phyloP scores from a whole-genome alignment of 208 protist genomes.

The Zelonia costaricensis region DNA sequence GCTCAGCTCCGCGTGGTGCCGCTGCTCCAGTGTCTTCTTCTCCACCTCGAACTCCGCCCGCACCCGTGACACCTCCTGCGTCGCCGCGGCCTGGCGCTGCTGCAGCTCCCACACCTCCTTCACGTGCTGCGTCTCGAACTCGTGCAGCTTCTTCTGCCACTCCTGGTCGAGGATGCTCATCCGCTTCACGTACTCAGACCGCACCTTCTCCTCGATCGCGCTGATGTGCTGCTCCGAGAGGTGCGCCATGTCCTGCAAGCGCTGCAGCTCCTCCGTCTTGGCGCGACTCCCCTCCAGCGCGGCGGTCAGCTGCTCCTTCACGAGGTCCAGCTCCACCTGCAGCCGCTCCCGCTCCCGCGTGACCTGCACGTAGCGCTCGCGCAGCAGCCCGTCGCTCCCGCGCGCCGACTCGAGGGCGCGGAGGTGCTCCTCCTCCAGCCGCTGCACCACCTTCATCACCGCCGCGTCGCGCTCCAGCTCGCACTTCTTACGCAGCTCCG shows the following conservation, averaged over 20 bases:
- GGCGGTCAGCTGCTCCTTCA: slow-evolving; percentile 56
- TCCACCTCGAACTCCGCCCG: slow-evolving; percentile 50
- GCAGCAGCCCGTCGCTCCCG: slow-evolving; percentile 59
- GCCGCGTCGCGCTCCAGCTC: slow-evolving; percentile 80
- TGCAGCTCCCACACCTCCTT: slow-evolving; percentile 55
- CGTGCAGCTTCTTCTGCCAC: slow-evolving; percentile 68
- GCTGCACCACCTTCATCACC: slow-evolving; percentile 63
- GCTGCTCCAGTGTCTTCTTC: slow-evolving; percentile 66
- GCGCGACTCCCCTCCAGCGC: slow-evolving; percentile 37
- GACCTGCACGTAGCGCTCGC: slow-evolving; percentile 61
- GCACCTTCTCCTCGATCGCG: slow-evolving; percentile 57
- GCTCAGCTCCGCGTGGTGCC: slow-evolving; percentile 71
- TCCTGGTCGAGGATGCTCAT: slow-evolving; percentile 63
- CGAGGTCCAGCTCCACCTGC: slow-evolving; percentile 67
- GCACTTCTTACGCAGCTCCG: slow-evolving; percentile 52
- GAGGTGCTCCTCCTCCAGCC: slow-evolving; percentile 68
- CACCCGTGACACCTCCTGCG: slow-evolving; percentile 37
- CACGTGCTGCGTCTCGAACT: slow-evolving; percentile 62
- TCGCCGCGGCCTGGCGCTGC: slow-evolving; percentile 36
- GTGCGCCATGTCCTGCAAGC: slow-evolving; percentile 38
- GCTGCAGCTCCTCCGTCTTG: slow-evolving; percentile 51
- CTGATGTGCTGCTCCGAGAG: slow-evolving; percentile 52
- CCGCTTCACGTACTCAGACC: slow-evolving; percentile 47
- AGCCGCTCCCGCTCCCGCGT: slow-evolving; percentile 72
- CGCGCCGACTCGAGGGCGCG: slow-evolving; percentile 48